phyloP scores from a whole-genome alignment of 192 early-diverging fungal genomes.

The Podochytrium sp. region DNA sequence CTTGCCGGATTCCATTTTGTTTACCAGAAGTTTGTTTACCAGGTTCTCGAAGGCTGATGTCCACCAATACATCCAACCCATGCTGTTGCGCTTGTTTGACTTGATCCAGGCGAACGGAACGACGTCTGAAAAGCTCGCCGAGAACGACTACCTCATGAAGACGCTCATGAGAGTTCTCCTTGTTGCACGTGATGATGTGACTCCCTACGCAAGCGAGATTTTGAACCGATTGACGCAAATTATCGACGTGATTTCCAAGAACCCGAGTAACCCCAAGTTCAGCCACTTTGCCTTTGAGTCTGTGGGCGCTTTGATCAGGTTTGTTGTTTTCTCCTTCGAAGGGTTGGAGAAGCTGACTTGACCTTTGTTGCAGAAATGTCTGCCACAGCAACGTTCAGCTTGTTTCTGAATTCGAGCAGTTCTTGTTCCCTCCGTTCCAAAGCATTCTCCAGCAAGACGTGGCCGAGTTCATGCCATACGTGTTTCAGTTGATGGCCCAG shows the following conservation, averaged over 20 bases:
- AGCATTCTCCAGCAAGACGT: slow-evolving; percentile 83
- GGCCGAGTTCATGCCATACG: slow-evolving; percentile 92
- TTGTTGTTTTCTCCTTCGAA: slow-evolving; percentile 13
- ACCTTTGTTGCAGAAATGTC: slow-evolving; percentile 65
- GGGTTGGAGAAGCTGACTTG: background rate
- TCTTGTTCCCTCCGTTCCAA: slow-evolving; percentile 90
- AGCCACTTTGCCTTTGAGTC: slow-evolving; percentile 97
- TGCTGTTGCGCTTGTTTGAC: slow-evolving; percentile 77
- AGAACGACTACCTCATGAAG: slow-evolving; percentile 97
- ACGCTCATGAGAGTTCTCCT: slow-evolving; percentile 86
- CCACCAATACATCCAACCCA: slow-evolving; percentile 63
- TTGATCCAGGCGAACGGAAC: slow-evolving; percentile 70
- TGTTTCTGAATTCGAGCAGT: slow-evolving; percentile 80
- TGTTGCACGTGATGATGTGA: slow-evolving; percentile 72
- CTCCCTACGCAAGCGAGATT: slow-evolving; percentile 71
- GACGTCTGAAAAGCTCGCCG: slow-evolving; percentile 90
- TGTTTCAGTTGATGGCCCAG: slow-evolving; percentile 94
- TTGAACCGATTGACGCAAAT: slow-evolving; percentile 78
- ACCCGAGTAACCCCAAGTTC: slow-evolving; percentile 97
- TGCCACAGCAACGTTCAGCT: slow-evolving; percentile 71
- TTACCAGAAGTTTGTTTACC: background rate
- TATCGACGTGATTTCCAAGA: slow-evolving; percentile 82
- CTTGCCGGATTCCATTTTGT: background rate
- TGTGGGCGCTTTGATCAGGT: slow-evolving; percentile 82
- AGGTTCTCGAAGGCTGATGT: slow-evolving; percentile 76